Evolutionary conservation across 352 stramenopile genomes (phyloP).

Genomic region (Phytophthora pisi): DNA sequence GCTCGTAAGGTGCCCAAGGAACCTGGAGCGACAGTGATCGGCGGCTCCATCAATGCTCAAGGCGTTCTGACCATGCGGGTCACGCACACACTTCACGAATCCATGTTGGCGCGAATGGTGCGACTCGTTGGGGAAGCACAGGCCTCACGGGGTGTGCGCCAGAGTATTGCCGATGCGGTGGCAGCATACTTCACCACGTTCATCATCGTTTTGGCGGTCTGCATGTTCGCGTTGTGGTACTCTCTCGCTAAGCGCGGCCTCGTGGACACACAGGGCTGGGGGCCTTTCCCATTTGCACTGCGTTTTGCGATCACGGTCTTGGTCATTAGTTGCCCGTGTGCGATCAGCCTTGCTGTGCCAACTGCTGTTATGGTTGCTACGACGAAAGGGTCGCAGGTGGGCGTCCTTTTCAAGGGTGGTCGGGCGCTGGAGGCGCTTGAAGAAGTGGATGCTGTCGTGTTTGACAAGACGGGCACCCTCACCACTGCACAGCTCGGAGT

Average conservation of each 20-base stretch:
- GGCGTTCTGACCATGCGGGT: slow-evolving; percentile 73
- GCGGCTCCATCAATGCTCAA: slow-evolving; percentile 73
- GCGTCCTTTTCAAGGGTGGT: slow-evolving; percentile 84
- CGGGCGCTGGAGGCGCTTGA: slow-evolving; percentile 72
- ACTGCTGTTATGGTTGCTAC: slow-evolving; percentile 84
- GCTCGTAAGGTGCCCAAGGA: slow-evolving; percentile 71
- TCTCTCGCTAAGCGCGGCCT: slow-evolving; percentile 45
- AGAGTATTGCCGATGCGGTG: slow-evolving; percentile 71
- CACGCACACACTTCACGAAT: slow-evolving; percentile 76
- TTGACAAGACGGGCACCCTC: slow-evolving; percentile 85
- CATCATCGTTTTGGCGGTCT: slow-evolving; percentile 62
- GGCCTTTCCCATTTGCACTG: slow-evolving; percentile 70
- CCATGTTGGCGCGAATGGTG: slow-evolving; percentile 79
- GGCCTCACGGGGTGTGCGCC: slow-evolving; percentile 59
- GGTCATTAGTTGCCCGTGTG: slow-evolving; percentile 80
- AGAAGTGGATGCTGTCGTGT: slow-evolving; percentile 73
- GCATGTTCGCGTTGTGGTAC: slow-evolving; percentile 82
- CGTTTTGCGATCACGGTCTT: slow-evolving; percentile 84
- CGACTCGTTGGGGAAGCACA: slow-evolving; percentile 77
- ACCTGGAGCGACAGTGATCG: slow-evolving; percentile 62
- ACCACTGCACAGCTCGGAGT: slow-evolving; percentile 65
- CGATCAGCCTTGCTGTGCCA: slow-evolving; percentile 75
- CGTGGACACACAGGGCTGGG: slow-evolving; percentile 59
- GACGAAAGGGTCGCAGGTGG: slow-evolving; percentile 77
- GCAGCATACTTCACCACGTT: slow-evolving; percentile 79